These are phyloP conservation scores for Colletotrichum gigasporum DNA, from an alignment of 2,329 filamentous ascomycete genomes.

Conservation along the genomic window DNA sequence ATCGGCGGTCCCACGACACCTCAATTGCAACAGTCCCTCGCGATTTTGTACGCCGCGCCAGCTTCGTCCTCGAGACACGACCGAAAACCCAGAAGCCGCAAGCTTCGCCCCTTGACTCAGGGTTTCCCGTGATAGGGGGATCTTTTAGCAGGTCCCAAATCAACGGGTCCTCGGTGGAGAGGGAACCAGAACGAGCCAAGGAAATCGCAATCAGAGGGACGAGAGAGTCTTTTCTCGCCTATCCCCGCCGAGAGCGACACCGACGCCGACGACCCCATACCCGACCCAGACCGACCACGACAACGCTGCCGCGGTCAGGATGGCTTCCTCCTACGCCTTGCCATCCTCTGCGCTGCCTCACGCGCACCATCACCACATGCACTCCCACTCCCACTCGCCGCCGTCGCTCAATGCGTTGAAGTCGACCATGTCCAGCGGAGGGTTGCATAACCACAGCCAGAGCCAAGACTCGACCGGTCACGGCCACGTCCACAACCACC, in stretches of 20 bases:
- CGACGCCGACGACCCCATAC: slow-evolving; percentile 2
- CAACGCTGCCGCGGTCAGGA: slow-evolving; percentile 35
- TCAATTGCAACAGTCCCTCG: slow-evolving; percentile 3
- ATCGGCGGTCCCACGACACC: slow-evolving; percentile 10
- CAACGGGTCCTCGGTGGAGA: slow-evolving; percentile 28
- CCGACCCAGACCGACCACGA: slow-evolving; percentile 19
- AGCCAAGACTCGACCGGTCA: slow-evolving; percentile 33
- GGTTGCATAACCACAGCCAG: slow-evolving; percentile 40
- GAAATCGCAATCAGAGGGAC: slow-evolving; percentile 2
- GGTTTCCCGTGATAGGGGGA: slow-evolving; percentile 1
- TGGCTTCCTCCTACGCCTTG: slow-evolving; percentile 63
- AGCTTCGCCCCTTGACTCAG: slow-evolving; percentile 15
- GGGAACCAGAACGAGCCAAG: slow-evolving; percentile 18
- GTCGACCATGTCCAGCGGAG: slow-evolving; percentile 38
- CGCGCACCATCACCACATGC: slow-evolving; percentile 53
- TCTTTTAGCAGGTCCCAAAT: slow-evolving; percentile 7
- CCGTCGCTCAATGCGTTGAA: slow-evolving; percentile 51
- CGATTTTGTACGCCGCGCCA: background rate
- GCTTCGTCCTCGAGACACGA: background rate
- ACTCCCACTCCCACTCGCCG: slow-evolving; percentile 50
- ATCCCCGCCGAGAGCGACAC: slow-evolving; percentile 15
- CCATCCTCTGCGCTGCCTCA: slow-evolving; percentile 61
- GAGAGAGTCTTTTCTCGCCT: slow-evolving; percentile 2
- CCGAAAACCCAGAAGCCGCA: background rate
- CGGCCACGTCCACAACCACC: slow-evolving; percentile 43